Evolutionary conservation across 805 yeast species (phyloP).

Genomic region (Kuraishia molischiana): DNA sequence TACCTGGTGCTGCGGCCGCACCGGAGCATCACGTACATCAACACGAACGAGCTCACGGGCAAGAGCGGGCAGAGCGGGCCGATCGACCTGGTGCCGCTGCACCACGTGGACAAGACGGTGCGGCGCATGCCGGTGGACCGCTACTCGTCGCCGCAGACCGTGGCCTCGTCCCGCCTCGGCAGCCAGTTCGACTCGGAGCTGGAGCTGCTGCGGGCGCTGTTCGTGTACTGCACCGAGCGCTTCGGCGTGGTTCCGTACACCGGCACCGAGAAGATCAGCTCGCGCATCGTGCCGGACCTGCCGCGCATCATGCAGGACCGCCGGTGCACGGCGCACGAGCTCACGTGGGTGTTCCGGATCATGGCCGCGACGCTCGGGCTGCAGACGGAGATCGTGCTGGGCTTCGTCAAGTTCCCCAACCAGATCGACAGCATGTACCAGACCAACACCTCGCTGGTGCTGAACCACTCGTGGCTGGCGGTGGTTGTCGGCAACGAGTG

Average conservation of each 20-base stretch:
- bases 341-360: constrained; percentile 67
- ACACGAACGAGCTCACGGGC: constrained; percentile 31
- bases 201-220: constrained; percentile 59
- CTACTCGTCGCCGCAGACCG: constrained; percentile 39
- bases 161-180: constrained; percentile 43
- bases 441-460: constrained; percentile 35
- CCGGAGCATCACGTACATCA: constrained; percentile 30
- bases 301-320: constrained; percentile 16
- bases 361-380: constrained; percentile 64
- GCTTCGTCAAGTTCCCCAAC: constrained; percentile 76
- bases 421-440: constrained; percentile 31
- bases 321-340: constrained; percentile 37
- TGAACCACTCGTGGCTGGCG: constrained; percentile 87
- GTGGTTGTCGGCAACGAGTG: constrained; percentile 68
- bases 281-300: constrained; percentile 18
- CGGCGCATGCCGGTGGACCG: constrained; percentile 25
- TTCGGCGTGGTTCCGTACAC: constrained; percentile 30
- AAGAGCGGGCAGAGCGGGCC: constrained; percentile 3
- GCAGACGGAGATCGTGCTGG: constrained; percentile 68
- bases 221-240: constrained; percentile 50
- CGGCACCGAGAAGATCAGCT: constrained; percentile 19
- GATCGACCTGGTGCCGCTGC: constrained; percentile 16
- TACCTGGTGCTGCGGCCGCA: constrained; percentile 58
- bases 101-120: constrained; percentile 34
- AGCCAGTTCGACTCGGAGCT: constrained; percentile 40